Percentiles rank a stretch among this genome's conserved stretches.
These are phyloP conservation scores for Exophiala calicioides DNA, from an alignment of 2,329 filamentous ascomycete species.

Conservation along the genomic window DNA sequence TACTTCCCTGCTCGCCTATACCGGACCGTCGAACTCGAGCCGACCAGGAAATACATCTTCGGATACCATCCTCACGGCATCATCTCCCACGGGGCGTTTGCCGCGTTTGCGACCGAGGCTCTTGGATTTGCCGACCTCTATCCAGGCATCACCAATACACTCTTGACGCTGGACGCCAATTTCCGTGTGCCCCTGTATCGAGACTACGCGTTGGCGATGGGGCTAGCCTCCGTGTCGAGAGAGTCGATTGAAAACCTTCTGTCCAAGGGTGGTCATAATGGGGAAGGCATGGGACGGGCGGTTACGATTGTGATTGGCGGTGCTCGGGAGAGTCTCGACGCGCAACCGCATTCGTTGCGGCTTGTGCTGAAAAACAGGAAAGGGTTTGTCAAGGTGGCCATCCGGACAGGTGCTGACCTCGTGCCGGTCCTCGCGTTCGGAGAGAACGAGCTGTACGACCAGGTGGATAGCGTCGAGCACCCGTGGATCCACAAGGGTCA, in stretches of 20 bases:
- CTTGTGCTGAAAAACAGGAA: constrained; percentile 82
- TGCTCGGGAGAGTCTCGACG: constrained; percentile 87
- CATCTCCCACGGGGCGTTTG: constrained; percentile 94
- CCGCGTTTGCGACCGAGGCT: constrained; percentile 85
- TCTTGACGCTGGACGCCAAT: constrained; percentile 93
- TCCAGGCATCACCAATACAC: constrained; percentile 89
- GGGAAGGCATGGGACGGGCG: constrained; percentile 86
- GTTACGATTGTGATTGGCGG: constrained; percentile 96
- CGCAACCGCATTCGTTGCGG: constrained; percentile 72
- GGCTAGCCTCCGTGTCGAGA: constrained; percentile 83
- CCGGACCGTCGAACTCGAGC: constrained; percentile 75
- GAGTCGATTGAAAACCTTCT: constrained; percentile 90
- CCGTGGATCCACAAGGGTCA: constrained; percentile 79
- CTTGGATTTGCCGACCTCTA: constrained; percentile 85
- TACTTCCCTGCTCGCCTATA: constrained; percentile 92
- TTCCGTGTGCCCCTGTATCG: constrained; percentile 92
- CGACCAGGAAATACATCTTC: constrained; percentile 90
- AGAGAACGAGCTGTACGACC: constrained; percentile 94
- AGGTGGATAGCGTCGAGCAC: constrained; percentile 74
- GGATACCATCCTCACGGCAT: constrained; percentile 98
- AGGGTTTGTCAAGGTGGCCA: constrained; percentile 90
- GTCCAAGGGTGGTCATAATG: constrained; percentile 72
- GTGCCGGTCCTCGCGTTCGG: constrained; percentile 92
- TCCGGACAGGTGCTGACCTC: constrained; percentile 87
- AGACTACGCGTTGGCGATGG: constrained; percentile 89